phyloP scores from a whole-genome alignment of 441 rosid species.

The Omphalea diandra region DNA sequence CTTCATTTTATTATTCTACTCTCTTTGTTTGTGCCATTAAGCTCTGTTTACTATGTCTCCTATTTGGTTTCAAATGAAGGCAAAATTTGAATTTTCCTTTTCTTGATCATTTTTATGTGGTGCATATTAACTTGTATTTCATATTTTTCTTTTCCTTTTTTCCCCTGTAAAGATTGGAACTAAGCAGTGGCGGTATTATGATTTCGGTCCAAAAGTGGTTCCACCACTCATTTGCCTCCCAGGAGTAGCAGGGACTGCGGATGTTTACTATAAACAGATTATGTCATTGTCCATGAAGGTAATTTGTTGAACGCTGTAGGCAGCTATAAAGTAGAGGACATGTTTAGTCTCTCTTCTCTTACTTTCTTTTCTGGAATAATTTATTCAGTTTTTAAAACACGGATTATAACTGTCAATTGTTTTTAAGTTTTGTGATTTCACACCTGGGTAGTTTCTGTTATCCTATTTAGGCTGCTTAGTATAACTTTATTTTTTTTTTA shows the following conservation, averaged over 20 bases:
- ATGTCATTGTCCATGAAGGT: conserved; percentile 97
- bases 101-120: background rate
- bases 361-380: background rate
- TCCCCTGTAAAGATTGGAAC: conserved; percentile 72
- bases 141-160: background rate
- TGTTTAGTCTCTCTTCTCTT: background rate
- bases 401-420: background rate
- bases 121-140: background rate
- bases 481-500: background rate
- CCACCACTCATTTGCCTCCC: conserved; percentile 98
- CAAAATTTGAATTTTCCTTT: background rate
- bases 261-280: conserved; percentile 93
- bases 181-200: conserved; percentile 97
- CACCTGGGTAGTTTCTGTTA: background rate
- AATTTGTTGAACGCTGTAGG: conserved; percentile 8
- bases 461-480: background rate
- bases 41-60: background rate
- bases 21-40: background rate
- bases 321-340: background rate
- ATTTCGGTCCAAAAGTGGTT: conserved; percentile 94
- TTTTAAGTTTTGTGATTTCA: conserved; percentile 1
- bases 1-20: background rate
- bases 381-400: background rate
- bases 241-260: conserved; percentile 96
- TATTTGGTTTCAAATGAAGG: background rate